phyloP scores from a whole-genome alignment of 2,329 filamentous ascomycete genomes.

The Neospermospora avenae region DNA sequence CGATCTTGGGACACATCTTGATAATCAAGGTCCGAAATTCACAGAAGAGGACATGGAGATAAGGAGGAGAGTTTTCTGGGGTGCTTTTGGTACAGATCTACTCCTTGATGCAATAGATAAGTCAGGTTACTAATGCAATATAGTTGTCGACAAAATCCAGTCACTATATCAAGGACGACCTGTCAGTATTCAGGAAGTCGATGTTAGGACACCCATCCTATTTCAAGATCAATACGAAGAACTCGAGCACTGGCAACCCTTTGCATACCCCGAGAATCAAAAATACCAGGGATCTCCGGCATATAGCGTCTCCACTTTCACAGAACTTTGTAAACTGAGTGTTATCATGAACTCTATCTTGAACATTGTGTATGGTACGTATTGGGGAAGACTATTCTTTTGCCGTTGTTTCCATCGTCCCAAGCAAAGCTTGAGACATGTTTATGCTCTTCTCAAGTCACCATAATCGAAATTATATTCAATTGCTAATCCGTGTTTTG shows the following conservation, averaged over 20 bases:
- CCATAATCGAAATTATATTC: too few relatives aligned
- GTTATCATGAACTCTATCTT: slow-evolving; percentile 46
- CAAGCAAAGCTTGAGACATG: too few relatives aligned
- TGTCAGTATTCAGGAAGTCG: slow-evolving; percentile 43
- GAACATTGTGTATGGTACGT: slow-evolving; percentile 45
- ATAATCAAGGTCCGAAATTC: slow-evolving; percentile 28
- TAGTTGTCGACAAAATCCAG: slow-evolving; percentile 49
- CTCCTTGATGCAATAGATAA: too few relatives aligned
- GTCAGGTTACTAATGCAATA: background rate
- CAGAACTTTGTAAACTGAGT: slow-evolving; percentile 42
- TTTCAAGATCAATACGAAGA: slow-evolving; percentile 52
- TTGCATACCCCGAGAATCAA: slow-evolving; percentile 37
- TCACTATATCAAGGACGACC: slow-evolving; percentile 53
- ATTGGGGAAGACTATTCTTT: too few relatives aligned
- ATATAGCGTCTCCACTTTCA: slow-evolving; percentile 44
- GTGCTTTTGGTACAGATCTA: slow-evolving; percentile 27
- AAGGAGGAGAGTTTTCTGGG: slow-evolving; percentile 36
- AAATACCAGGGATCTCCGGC: slow-evolving; percentile 38
- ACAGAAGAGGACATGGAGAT: slow-evolving; percentile 35
- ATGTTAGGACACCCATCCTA: slow-evolving; percentile 44
- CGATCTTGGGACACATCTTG: slow-evolving; percentile 52
- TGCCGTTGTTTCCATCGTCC: too few relatives aligned
- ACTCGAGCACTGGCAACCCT: slow-evolving; percentile 48
- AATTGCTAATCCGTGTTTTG: too few relatives aligned
- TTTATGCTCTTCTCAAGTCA: too few relatives aligned